phyloP scores from a whole-genome alignment of 768 basidiomycete species.

The Boletus edulis region DNA sequence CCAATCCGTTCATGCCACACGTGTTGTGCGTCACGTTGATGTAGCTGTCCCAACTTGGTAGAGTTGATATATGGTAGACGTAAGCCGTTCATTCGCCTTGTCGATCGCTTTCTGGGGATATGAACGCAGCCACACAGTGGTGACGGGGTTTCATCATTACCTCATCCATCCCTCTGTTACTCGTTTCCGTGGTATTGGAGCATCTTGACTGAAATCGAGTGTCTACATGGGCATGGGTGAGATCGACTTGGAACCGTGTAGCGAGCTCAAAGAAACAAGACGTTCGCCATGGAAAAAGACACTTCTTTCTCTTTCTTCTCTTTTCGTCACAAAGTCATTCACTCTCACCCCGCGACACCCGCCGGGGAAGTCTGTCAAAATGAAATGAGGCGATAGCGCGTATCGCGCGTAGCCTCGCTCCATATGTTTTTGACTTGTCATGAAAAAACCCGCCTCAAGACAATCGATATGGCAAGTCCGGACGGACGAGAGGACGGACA shows the following conservation, averaged over 20 bases:
- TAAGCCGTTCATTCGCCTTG: constrained; percentile 1
- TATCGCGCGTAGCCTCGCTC: constrained; percentile 7
- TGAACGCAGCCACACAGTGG: constrained; percentile 9
- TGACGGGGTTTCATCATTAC: constrained; percentile 30
- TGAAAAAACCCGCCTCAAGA: constrained; percentile 2
- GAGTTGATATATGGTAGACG: constrained; percentile 4
- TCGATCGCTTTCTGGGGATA: constrained; percentile 24
- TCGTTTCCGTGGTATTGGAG: constrained; percentile 28
- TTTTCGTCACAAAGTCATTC: background rate
- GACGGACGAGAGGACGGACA: constrained; percentile 2
- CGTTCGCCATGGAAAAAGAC: background rate
- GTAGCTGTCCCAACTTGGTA: background rate
- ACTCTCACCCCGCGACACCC: background rate
- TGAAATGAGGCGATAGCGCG: constrained; percentile 17
- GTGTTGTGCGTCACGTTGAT: constrained; percentile 18
- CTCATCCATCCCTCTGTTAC: constrained; percentile 21
- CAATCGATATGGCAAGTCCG: constrained; percentile 12
- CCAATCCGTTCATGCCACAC: constrained; percentile 15
- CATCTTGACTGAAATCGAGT: background rate
- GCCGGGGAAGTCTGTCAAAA: background rate
- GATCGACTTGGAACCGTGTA: background rate
- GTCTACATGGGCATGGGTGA: too few relatives aligned
- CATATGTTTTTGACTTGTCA: background rate
- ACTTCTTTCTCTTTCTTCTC: background rate
- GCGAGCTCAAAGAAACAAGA: background rate